Conservation (phyloP, 192 early-diverging fungal species). For the Bifiguratus adelaidae region DNA sequence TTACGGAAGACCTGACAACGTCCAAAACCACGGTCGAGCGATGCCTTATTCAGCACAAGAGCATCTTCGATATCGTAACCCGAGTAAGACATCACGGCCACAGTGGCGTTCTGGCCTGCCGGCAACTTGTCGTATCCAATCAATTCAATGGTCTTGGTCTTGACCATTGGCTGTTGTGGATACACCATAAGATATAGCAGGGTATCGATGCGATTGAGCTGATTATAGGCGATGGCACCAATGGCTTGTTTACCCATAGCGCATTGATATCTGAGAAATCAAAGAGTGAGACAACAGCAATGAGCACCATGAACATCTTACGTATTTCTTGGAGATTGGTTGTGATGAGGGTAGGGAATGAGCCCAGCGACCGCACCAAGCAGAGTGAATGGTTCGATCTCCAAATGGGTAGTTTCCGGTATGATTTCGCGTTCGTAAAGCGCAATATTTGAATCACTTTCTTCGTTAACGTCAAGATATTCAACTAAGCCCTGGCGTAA, state of each 20-base stretch:
- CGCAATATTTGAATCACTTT: slow-evolving; percentile 92
- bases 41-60: slow-evolving; percentile 83
- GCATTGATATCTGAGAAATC: slow-evolving; percentile 64
- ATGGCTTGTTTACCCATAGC: slow-evolving; percentile 99
- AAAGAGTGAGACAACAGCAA: neutral
- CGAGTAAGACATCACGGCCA: slow-evolving; percentile 94
- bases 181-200: slow-evolving; percentile 93
- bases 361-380: slow-evolving; percentile 95
- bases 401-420: slow-evolving; percentile 84
- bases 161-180: slow-evolving; percentile 96
- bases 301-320: slow-evolving; percentile 1
- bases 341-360: slow-evolving; percentile 98
- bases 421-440: slow-evolving; percentile 79
- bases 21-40: slow-evolving; percentile 88
- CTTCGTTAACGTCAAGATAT: slow-evolving; percentile 96
- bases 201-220: slow-evolving; percentile 90
- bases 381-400: slow-evolving; percentile 94
- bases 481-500: slow-evolving; percentile 83
- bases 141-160: slow-evolving; percentile 94
- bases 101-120: slow-evolving; percentile 82
- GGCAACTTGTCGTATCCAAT: slow-evolving; percentile 93
- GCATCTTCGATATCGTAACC: slow-evolving; percentile 99
- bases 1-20: slow-evolving; percentile 92
- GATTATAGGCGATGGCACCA: slow-evolving; percentile 92
- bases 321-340: slow-evolving; percentile 96